Base-by-base conservation (phyloP, 2,329 filamentous ascomycete genomes). In the Acephala macrosclerotiorum region DNA sequence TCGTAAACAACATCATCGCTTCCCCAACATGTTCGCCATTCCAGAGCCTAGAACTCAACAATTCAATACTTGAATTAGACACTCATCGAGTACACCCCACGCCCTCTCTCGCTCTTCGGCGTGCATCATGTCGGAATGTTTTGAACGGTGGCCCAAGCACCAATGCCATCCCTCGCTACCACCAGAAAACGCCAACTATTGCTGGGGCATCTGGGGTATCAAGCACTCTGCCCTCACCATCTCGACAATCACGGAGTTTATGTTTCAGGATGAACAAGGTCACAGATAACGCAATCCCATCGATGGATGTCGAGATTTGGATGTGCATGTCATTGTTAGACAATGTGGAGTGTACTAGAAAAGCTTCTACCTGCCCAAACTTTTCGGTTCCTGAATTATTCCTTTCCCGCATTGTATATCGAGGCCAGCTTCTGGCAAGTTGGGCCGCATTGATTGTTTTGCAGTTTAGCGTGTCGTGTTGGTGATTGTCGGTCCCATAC, bases 401-500 rank as follows among this genome's bases (percentile, higher is more conserved):
- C 25, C n/a, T 29, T 53, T 22, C 26, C 47, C 49, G 25, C 49
- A 53, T 53, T 53, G 12, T 33, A 53, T 33, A 53, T 53, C 18
- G 6, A 53, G 25, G 49, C 49, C 49, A 53, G 25, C 49, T 53
- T 53, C 49, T 53, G 49, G 49, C 49, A 53, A 53, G 49, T 33
- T 53, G 49, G 26, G 22, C 14, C 49, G 49, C 49, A 29, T 33
- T 14, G 6, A 25, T 5, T 53, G 14, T 26, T 53, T n/a, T 33
- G 22, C 49, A 53, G 8, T 53, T 26, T 53, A 33, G 25, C 9
- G 45, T 49, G 7, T 25, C 45, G 20, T 49, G 25, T 25, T 49
- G 5, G 45, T 12, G 26, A 6, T 18, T n/a, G 18, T 53, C 14
- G 12, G 12, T 18, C 25, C 26, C 49, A 22, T 22, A 22, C 49